These are phyloP conservation scores for Acanthamoeba lugdunensis DNA, from an alignment of 208 protist genomes.

Conservation along the genomic window DNA sequence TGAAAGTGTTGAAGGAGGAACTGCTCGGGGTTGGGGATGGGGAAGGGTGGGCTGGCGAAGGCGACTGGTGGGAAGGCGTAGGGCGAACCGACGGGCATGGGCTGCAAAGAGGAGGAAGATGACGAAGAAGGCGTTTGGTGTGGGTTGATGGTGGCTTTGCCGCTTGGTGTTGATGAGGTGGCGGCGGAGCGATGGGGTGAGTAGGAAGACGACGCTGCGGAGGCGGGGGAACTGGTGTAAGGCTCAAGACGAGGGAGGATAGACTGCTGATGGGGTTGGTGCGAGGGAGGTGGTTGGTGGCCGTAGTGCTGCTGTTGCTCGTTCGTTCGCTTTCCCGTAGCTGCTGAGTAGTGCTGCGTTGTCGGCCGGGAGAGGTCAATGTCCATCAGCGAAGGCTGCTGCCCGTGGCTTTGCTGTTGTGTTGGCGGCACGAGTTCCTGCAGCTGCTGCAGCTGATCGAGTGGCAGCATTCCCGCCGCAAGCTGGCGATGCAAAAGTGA, in stretches of 20 bases:
- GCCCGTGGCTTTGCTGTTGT: background rate
- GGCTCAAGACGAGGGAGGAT: background rate
- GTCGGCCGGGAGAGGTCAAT: background rate
- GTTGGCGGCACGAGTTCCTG: background rate
- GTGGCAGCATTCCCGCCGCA: background rate
- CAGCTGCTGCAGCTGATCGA: slow-evolving; percentile 12
- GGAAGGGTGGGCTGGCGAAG: slow-evolving; percentile 30
- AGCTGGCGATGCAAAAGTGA: background rate
- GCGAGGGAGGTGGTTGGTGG: background rate
- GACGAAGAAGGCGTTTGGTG: background rate
- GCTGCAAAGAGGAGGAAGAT: background rate
- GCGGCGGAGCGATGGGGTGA: background rate
- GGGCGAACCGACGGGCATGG: background rate
- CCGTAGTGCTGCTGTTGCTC: background rate
- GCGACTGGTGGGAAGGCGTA: background rate
- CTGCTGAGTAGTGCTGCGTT: background rate
- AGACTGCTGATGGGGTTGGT: background rate
- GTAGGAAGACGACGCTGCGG: background rate
- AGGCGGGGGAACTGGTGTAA: background rate
- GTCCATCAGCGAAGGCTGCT: background rate
- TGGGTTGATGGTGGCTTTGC: background rate
- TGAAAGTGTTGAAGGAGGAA: slow-evolving; percentile 44
- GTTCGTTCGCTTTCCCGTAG: background rate
- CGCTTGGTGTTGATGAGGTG: background rate
- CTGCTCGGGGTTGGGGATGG: slow-evolving; percentile 37